Conservation (phyloP, 768 basidiomycete species). For the Boletus sp. region DNA sequence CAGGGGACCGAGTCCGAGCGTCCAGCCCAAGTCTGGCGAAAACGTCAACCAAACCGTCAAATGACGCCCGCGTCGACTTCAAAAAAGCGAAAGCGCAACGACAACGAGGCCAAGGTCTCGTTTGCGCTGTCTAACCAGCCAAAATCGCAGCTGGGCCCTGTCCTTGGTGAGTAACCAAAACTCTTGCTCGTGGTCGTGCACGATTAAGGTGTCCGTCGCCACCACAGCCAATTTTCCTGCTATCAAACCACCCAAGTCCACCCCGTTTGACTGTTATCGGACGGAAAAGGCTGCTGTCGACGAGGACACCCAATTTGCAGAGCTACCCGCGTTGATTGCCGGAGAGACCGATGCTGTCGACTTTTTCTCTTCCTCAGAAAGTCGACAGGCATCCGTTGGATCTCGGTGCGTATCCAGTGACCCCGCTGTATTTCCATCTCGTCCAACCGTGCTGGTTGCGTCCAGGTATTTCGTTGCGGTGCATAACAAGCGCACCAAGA, state of each 20-base stretch:
- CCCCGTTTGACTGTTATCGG: conserved; percentile 59
- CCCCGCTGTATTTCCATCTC: conserved; percentile 1
- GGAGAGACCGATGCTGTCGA: conserved; percentile 86
- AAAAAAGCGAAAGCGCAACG: conserved; percentile 51
- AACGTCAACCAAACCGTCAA: conserved; percentile 14
- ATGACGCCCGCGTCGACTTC: conserved; percentile 27
- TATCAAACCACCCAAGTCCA: conserved; percentile 52
- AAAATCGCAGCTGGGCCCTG: conserved; percentile 43
- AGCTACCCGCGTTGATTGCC: conserved; percentile 48
- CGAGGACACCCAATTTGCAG: conserved; percentile 31
- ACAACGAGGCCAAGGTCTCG: conserved; percentile 33
- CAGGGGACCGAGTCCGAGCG: background rate
- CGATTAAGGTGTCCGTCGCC: conserved; percentile 10
- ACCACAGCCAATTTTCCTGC: conserved; percentile 62
- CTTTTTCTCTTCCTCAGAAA: conserved; percentile 65
- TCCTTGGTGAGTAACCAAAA: conserved; percentile 42
- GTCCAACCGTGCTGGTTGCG: background rate
- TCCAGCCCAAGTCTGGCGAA: conserved; percentile 3
- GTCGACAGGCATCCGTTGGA: conserved; percentile 47
- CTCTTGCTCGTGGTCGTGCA: conserved; percentile 27
- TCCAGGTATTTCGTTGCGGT: conserved; percentile 80
- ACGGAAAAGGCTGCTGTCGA: conserved; percentile 31
- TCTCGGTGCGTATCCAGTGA: conserved; percentile 55
- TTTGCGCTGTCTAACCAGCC: conserved; percentile 37
- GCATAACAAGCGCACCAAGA: conserved; percentile 71